Conservation (phyloP, 2,329 filamentous ascomycete species). For the Pochonia chlamydosporia region DNA sequence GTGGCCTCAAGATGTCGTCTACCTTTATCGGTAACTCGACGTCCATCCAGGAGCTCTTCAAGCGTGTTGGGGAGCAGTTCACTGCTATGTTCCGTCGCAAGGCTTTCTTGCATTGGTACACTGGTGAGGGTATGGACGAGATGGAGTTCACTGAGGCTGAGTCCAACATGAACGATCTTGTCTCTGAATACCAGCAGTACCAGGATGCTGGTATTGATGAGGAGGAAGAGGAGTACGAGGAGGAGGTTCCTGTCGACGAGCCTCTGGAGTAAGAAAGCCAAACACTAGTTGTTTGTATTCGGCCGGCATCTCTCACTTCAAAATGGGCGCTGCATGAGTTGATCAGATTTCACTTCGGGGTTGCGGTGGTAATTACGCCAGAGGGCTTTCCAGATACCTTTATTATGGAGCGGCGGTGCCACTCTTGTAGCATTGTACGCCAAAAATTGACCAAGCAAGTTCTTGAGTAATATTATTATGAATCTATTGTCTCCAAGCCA, state of each 20-base stretch:
- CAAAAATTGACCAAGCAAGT: conserved; percentile 1
- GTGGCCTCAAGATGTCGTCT: conserved; percentile 97
- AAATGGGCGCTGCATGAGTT: background rate
- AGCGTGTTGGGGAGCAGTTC: conserved; percentile 99
- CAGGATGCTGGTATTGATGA: conserved; percentile 97
- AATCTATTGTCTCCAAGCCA: background rate
- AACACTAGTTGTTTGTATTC: background rate
- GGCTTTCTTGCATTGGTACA: conserved; percentile 99
- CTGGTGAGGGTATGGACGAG: conserved; percentile 99
- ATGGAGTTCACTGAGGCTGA: conserved; percentile 99
- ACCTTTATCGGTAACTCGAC: conserved; percentile 99
- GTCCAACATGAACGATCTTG: conserved; percentile 99
- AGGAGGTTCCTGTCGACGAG: conserved; percentile 67
- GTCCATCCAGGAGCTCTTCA: conserved; percentile 99
- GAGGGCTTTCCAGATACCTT: conserved; percentile 12
- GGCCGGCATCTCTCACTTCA: background rate
- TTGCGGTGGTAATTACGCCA: conserved; percentile 14
- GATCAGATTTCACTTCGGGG: conserved; percentile 24
- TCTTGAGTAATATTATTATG: conserved; percentile 1
- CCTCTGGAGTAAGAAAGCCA: conserved; percentile 48
- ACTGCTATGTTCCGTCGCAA: conserved; percentile 99
- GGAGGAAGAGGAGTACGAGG: conserved; percentile 92
- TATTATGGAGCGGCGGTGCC: conserved; percentile 1
- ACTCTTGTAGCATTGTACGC: background rate
- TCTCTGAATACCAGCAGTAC: conserved; percentile 99